phyloP scores from a whole-genome alignment of 306 rosid species.

The Arachis hypogaea region DNA sequence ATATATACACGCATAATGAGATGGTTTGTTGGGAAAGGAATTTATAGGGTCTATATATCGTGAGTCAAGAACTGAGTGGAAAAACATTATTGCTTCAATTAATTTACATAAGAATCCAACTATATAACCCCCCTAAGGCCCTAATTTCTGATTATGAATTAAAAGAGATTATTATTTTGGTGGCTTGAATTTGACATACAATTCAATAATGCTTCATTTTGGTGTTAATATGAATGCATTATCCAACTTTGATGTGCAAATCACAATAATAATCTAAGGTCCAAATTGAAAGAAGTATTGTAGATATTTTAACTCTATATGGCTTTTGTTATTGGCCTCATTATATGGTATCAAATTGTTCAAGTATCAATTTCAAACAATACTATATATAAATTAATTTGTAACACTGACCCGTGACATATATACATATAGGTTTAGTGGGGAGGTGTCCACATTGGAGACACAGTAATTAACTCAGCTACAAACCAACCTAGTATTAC shows the following conservation, averaged over 20 bases:
- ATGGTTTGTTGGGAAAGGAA: background rate
- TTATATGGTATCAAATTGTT: conserved; percentile 36
- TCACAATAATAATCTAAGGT: conserved; percentile 31
- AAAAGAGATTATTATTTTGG: conserved; percentile 2
- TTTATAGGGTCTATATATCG: conserved; percentile 17
- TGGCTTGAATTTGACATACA: conserved; percentile 24
- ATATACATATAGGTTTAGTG: conserved; percentile 23
- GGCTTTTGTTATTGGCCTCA: conserved; percentile 13
- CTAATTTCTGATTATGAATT: background rate
- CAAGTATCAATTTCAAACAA: conserved; percentile 43
- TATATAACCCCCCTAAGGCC: no score
- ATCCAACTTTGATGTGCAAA: background rate
- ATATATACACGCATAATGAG: background rate
- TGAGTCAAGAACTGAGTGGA: conserved; percentile 4
- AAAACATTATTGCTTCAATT: background rate
- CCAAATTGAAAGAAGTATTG: conserved; percentile 34
- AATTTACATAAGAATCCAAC: conserved; percentile 12
- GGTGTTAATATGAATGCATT: conserved; percentile 14
- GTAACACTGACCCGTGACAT: conserved; percentile 21
- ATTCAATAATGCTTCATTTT: conserved; percentile 9
- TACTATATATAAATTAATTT: background rate
- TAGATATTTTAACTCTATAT: conserved; percentile 32
- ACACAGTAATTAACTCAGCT: background rate
- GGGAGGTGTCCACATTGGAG: conserved; percentile 23
- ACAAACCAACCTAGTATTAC: background rate